Evolutionary conservation across 225 moss, liverwort and hornwort genomes (phyloP), one percentile per base, ranked within the genome.

Genomic region (Bryoerythrophyllum caledonicum): DNA sequence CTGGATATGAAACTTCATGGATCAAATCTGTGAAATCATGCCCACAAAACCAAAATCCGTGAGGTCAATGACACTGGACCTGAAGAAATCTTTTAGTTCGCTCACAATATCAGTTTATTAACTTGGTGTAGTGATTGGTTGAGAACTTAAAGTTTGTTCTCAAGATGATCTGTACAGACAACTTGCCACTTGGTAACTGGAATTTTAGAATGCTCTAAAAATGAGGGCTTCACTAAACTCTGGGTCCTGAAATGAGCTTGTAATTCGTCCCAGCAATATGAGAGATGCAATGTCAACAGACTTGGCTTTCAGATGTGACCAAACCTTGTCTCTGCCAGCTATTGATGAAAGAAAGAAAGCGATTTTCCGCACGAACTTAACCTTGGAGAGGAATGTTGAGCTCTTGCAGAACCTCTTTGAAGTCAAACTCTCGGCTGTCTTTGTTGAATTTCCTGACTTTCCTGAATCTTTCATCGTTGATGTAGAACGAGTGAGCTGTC

Each of bases 401-500:
- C 71, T 88, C 88, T 73, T 73, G 85, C 21, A 90, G 79, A 48
- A 90, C 88, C 72, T 90, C 88, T 30, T 80, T 85, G 15, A 81
- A 90, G 53, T 90, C 90, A 60, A 90, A 90, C 3, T 88, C 81
- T 68, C 60, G 71, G 81, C 90, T 88, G 63, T 88, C 81, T 77
- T 88, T 85, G 37, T 90, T 90, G 44, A 90, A 90, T 28, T 65
- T 76, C 72, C 79, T 74, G 4, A 90, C 88, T 81, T 90, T 87
- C 52, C 85, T 81, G 59, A 80, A 90, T 70, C 90, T 83, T 60
- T 81, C 80, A 53, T 90, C 87, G 70, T 87, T 80, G 21, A 90
- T 77, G 79, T 90, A 90, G 71, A 90, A 90, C 17, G 90, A 90
- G 58, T 90, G 90, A 41, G 90, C 88, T 57, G 75, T 83, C 57